Conservation (phyloP, 2,329 filamentous ascomycete genomes). For the Penicillium paneum region DNA sequence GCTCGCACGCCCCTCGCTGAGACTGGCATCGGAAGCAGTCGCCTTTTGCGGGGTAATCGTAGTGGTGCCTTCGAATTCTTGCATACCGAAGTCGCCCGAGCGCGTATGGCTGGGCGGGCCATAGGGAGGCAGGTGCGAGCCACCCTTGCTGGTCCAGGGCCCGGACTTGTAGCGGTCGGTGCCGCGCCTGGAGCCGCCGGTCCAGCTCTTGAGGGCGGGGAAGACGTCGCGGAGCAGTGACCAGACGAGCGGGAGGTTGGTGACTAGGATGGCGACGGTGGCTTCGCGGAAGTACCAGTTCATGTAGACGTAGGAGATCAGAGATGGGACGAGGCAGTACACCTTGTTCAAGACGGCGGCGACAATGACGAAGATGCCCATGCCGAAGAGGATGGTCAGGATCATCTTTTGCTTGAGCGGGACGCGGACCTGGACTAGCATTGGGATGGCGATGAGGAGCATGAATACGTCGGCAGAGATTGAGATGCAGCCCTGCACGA, state of each 20-base stretch:
- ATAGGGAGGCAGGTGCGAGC: conserved; percentile 26
- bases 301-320: conserved; percentile 45
- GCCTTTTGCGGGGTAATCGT: conserved; percentile 28
- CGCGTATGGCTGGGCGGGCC: conserved; percentile 28
- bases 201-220: conserved; percentile 41
- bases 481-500: conserved; percentile 46
- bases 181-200: conserved; percentile 35
- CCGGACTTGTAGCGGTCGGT: conserved; percentile 35
- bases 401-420: conserved; percentile 45
- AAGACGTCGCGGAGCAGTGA: conserved; percentile 51
- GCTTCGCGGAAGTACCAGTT: conserved; percentile 50
- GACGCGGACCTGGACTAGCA: conserved; percentile 41
- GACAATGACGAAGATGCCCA: conserved; percentile 48
- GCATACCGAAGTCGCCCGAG: conserved; percentile 31
- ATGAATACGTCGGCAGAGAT: conserved; percentile 46
- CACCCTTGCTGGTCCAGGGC: conserved; percentile 31
- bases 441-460: conserved; percentile 44
- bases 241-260: conserved; percentile 53
- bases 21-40: conserved; percentile 27
- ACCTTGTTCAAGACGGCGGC: conserved; percentile 51
- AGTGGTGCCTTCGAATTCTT: conserved; percentile 29
- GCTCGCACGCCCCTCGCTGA: conserved; percentile 32
- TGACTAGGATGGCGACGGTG: conserved; percentile 47
- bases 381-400: conserved; percentile 42
- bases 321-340: conserved; percentile 43